Percentiles rank a stretch among this genome's conserved stretches.
These are phyloP conservation scores for Candida maltosa DNA, from an alignment of 805 yeast species.

Conservation along the genomic window DNA sequence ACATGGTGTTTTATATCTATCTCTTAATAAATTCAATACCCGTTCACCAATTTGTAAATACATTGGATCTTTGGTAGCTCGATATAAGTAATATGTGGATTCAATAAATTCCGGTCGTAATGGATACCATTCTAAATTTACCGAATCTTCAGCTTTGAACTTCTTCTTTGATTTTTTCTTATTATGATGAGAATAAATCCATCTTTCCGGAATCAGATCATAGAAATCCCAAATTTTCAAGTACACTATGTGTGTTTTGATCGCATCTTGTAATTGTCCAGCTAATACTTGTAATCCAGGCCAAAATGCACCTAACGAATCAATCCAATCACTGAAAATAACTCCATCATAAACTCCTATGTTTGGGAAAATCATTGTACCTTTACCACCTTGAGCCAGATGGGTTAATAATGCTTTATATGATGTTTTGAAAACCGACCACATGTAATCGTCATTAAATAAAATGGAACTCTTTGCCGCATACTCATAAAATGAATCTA, in stretches of 20 bases:
- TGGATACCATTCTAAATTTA: conserved; percentile 85
- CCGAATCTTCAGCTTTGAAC: conserved; percentile 12
- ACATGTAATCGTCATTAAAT: conserved; percentile 62
- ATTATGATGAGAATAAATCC: conserved; percentile 42
- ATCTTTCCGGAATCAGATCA: conserved; percentile 85
- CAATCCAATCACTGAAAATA: conserved; percentile 67
- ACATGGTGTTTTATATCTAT: conserved; percentile 56
- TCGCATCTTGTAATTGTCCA: conserved; percentile 71
- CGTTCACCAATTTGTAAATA: conserved; percentile 73
- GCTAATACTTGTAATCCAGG: conserved; percentile 79
- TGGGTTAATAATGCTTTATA: conserved; percentile 52
- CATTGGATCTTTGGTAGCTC: conserved; percentile 84
- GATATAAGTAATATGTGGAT: conserved; percentile 76
- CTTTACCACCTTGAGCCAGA: conserved; percentile 33
- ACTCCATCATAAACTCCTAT: conserved; percentile 53
- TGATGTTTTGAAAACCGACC: conserved; percentile 48
- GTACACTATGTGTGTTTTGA: conserved; percentile 55
- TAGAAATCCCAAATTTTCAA: conserved; percentile 77
- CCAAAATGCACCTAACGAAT: conserved; percentile 83
- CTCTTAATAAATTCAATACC: conserved; percentile 52
- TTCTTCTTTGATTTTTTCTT: conserved; percentile 3
- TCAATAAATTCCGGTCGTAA: conserved; percentile 90
- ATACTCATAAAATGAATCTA: conserved; percentile 89
- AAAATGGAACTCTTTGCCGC: conserved; percentile 74
- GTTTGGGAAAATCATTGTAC: conserved; percentile 49